These are phyloP conservation scores for Scheffersomyces titani DNA, from an alignment of 1,139 yeast genomes.

Conservation along the genomic window DNA sequence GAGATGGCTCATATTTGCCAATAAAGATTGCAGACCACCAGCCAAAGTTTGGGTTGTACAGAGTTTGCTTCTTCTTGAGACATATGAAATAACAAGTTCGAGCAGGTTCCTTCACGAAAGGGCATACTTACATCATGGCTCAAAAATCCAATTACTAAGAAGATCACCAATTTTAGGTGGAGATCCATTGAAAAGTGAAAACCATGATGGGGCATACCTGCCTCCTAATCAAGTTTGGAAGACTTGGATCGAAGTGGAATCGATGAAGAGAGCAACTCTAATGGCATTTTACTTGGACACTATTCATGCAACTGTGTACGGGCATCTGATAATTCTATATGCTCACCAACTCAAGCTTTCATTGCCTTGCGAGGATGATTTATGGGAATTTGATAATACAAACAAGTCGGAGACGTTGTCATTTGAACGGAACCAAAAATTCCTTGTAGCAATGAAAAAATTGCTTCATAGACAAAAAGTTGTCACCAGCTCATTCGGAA, in stretches of 20 bases:
- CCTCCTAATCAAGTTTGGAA: constrained; percentile 19
- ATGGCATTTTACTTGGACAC: constrained; percentile 36
- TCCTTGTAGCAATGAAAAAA: constrained; percentile 56
- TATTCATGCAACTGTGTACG: constrained; percentile 34
- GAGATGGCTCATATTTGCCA: constrained; percentile 60
- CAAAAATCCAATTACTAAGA: constrained; percentile 67
- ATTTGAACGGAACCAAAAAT: constrained; percentile 19
- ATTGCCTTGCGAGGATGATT: constrained; percentile 32
- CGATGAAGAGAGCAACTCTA: constrained; percentile 32
- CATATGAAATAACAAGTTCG: constrained; percentile 53
- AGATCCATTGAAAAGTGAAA: constrained; percentile 38
- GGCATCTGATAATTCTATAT: constrained; percentile 27
- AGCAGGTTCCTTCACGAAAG: constrained; percentile 65
- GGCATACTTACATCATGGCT: constrained; percentile 74
- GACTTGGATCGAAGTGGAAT: constrained; percentile 34
- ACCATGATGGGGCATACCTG: constrained; percentile 10
- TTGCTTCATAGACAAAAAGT: constrained; percentile 55
- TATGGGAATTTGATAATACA: constrained; percentile 28
- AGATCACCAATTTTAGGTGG: constrained; percentile 75
- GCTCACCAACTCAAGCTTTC: constrained; percentile 33
- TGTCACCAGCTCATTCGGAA: constrained; percentile 54
- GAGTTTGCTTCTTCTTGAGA: constrained; percentile 58
- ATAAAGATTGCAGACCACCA: constrained; percentile 55
- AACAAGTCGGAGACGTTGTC: constrained; percentile 6
- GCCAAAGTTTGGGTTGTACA: constrained; percentile 68